These are phyloP conservation scores for Lachancea nothofagi DNA, from an alignment of 805 yeast species.

Conservation along the genomic window DNA sequence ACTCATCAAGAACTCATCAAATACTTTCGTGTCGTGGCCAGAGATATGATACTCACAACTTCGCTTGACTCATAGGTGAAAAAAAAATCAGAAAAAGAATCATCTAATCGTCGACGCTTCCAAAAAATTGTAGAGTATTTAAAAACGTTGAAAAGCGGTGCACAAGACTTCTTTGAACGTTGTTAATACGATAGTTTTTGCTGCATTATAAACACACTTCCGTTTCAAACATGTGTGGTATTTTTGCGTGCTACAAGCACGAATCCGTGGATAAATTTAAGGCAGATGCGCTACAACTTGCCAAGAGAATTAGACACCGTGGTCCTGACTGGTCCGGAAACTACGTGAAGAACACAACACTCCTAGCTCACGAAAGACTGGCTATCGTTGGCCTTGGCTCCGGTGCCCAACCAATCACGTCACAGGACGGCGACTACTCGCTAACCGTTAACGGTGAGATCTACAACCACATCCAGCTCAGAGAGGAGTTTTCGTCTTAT, in stretches of 20 bases:
- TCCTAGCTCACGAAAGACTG: slow-evolving; percentile 90
- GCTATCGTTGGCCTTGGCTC: slow-evolving; percentile 96
- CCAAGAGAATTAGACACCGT: slow-evolving; percentile 94
- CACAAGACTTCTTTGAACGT: too few species aligned
- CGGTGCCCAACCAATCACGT: slow-evolving; percentile 96
- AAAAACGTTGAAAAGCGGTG: too few species aligned
- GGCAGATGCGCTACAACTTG: slow-evolving; percentile 78
- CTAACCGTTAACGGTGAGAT: slow-evolving; percentile 97
- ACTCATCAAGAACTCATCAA: too few species aligned
- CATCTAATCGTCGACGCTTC: too few species aligned
- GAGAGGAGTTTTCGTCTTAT: slow-evolving; percentile 71
- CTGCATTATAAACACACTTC: background rate
- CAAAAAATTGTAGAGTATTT: too few species aligned
- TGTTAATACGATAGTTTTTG: background rate
- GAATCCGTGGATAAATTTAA: slow-evolving; percentile 76
- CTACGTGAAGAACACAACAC: slow-evolving; percentile 68
- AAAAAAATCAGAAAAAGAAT: too few species aligned
- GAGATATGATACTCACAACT: too few species aligned
- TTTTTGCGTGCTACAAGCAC: slow-evolving; percentile 85
- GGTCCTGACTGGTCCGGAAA: slow-evolving; percentile 99
- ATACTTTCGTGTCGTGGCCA: too few species aligned
- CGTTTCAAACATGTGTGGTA: slow-evolving; percentile 77
- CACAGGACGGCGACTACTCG: slow-evolving; percentile 63
- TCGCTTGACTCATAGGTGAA: too few species aligned
- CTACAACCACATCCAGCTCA: slow-evolving; percentile 88